Evolutionary conservation across 495 filamentous ascomycete species (phyloP), one percentile per base, ranked within the genome.

Genomic region (Aspergillus coremiiformis): DNA sequence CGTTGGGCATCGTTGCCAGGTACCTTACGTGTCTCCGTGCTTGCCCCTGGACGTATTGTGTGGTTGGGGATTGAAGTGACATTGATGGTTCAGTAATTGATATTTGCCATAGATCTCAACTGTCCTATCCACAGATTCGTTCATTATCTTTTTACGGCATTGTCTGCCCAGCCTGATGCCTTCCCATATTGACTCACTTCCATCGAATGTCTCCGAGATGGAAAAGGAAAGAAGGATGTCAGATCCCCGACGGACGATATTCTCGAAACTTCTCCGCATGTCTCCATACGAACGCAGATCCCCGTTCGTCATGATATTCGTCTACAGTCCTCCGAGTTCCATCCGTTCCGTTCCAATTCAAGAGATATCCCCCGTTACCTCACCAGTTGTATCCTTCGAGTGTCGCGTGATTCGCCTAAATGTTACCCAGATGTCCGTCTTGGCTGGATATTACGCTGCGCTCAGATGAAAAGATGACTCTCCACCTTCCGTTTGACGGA

Each of bases 311-410:
- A 47, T 47, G 35, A 26, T 35, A 0, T 27, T 15, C 15, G 3
- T 33, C 4, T 4, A 35, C 10, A 11, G 17, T 32, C 15, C 15
- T 47, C 12, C 17, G 47, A 4, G 41, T 12, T 11, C 44, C 17
- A 23, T 43, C 24, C 11, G 51, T 43, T 0, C 53, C 53, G 20
- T 47, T 51, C 47, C 47, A 52, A 17, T 51, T 47, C 15, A 52
- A 37, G 4, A 47, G 42, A 47, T 56, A 56, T 15, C 42, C 32
- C 1, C 53, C 53, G 39, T 48, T 42, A 4, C 53, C 53, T 32
- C 35, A 21, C 53, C 48, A 7, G 30, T 39, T 4, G 32, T 41
- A 3, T 41, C 47, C 19, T 7, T 32, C 0, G 53, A 4, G 39
- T 23, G 17, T 15, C 29, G 5, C 12, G 43, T 24, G 21, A 5